A percentile compares a stretch with the other conserved stretches of the same genome.
These are phyloP conservation scores for Neopestalotiopsis sp. DNA, from an alignment of 2,329 filamentous ascomycete species.

Conservation along the genomic window DNA sequence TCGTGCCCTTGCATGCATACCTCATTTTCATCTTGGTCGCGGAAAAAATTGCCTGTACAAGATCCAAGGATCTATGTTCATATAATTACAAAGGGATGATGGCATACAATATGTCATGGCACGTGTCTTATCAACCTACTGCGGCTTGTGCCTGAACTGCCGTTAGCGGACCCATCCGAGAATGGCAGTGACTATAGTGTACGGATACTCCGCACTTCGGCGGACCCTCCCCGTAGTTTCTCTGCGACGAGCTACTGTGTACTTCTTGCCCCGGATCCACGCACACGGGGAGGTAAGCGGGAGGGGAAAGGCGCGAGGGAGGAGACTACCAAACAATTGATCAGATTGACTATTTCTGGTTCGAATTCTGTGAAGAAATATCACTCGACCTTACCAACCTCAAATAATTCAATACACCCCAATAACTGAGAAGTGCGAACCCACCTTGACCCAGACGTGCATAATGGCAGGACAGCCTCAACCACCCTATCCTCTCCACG, in stretches of 20 bases:
- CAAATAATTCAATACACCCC: no score
- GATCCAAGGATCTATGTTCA: no score
- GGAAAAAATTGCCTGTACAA: no score
- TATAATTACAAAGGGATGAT: no score
- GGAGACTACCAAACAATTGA: background rate
- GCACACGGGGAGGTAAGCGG: background rate
- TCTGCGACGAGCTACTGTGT: background rate
- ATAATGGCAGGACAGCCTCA: slow-evolving; percentile 12
- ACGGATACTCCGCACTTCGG: background rate
- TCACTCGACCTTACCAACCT: no score
- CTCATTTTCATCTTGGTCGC: no score
- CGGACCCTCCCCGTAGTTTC: background rate
- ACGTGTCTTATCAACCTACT: no score
- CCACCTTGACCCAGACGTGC: background rate
- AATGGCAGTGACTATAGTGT: background rate
- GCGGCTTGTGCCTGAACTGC: background rate
- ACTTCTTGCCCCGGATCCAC: background rate
- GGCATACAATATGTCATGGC: no score
- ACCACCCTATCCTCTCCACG: slow-evolving; percentile 50
- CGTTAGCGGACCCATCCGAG: background rate
- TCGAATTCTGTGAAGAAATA: no score
- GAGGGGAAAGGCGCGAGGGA: background rate
- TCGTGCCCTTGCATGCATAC: background rate
- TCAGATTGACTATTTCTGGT: background rate
- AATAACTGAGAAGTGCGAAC: no score